Evolutionary conservation across 257 asterid species (phyloP).

Genomic region (Gentiana straminea): DNA sequence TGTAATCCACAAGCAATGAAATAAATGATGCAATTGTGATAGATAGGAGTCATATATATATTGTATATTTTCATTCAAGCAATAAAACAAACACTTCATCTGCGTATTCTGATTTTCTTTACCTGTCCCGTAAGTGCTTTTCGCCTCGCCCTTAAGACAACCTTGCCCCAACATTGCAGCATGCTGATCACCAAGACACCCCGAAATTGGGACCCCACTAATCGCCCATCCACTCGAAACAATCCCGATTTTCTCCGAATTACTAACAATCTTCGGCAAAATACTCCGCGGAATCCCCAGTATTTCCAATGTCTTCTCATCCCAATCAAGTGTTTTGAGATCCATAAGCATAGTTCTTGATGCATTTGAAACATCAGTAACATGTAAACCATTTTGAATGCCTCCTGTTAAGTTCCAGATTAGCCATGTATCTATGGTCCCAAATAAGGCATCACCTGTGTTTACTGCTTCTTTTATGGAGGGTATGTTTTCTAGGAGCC

Average conservation of each 20-base stretch:
- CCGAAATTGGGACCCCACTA: constrained; percentile 67
- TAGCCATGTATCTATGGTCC: constrained; percentile 89
- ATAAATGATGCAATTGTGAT: no score
- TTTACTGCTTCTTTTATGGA: constrained; percentile 49
- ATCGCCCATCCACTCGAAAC: constrained; percentile 68
- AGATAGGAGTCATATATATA: no score
- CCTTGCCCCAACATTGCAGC: constrained; percentile 98
- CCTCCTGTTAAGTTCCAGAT: constrained; percentile 97
- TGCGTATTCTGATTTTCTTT: not conserved
- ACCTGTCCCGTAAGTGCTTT: constrained; percentile 75
- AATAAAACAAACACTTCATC: no score
- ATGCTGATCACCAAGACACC: constrained; percentile 94
- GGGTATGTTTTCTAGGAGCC: constrained; percentile 75
- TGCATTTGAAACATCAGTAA: constrained; percentile 87
- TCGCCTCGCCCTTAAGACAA: constrained; percentile 83
- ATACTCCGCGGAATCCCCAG: constrained; percentile 44
- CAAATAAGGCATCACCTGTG: constrained; percentile 74
- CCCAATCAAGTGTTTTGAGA: constrained; percentile 80
- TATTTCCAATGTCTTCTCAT: constrained; percentile 32
- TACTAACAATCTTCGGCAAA: constrained; percentile 64
- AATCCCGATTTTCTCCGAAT: constrained; percentile 65
- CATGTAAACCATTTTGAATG: constrained; percentile 46
- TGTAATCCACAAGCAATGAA: no score
- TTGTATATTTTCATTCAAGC: no score
- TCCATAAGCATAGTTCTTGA: constrained; percentile 94